phyloP scores from a whole-genome alignment of 805 yeast genomes.

The Ogataea sp. region DNA sequence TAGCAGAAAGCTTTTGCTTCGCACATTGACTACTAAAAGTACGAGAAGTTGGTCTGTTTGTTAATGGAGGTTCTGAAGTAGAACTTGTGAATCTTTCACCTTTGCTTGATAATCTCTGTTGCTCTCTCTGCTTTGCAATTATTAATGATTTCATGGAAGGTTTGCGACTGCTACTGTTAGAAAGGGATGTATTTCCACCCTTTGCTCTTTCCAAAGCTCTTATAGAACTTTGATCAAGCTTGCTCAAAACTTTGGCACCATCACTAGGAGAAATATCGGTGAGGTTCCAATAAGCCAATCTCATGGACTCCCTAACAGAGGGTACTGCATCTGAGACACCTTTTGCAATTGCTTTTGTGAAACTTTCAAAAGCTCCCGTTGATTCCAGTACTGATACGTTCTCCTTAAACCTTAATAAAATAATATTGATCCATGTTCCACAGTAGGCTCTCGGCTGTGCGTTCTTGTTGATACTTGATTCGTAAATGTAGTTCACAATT shows the following conservation, averaged over 20 bases:
- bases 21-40: neutral
- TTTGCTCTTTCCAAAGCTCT: conserved; percentile 51
- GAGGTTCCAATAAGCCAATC: conserved; percentile 68
- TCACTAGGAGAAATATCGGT: conserved; percentile 43
- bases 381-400: conserved; percentile 21
- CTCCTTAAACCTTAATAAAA: conserved; percentile 43
- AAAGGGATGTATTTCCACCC: conserved; percentile 9
- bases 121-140: conserved; percentile 32
- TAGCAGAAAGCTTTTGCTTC: too few relatives aligned
- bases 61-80: neutral
- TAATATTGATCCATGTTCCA: conserved; percentile 61
- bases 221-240: conserved; percentile 36
- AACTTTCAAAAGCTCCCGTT: conserved; percentile 29
- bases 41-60: neutral
- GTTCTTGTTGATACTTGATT: conserved; percentile 60
- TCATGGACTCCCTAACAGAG: conserved; percentile 65
- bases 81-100: neutral
- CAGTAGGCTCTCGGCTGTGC: conserved; percentile 63
- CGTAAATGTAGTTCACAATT: conserved; percentile 38
- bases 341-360: conserved; percentile 44
- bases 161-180: conserved; percentile 12
- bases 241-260: conserved; percentile 31
- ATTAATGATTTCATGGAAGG: conserved; percentile 43
- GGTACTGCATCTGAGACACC: conserved; percentile 78
- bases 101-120: too few relatives aligned